phyloP scores from a whole-genome alignment of 345 rosid genomes.

The Noccaea caerulescens region DNA sequence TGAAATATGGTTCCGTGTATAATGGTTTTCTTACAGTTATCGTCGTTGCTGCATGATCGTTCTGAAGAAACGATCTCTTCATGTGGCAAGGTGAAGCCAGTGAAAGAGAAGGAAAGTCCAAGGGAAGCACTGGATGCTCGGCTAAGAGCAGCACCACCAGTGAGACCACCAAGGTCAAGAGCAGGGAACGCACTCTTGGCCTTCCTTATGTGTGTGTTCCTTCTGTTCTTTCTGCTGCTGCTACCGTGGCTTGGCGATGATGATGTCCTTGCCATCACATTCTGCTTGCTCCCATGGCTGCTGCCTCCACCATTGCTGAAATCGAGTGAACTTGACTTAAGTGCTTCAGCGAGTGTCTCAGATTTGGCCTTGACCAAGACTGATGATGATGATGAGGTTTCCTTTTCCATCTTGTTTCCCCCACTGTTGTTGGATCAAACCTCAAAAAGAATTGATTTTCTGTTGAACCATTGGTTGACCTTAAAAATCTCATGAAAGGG shows the following conservation, averaged over 20 bases:
- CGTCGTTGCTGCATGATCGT: slow-evolving; percentile 65
- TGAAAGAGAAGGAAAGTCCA: slow-evolving; percentile 89
- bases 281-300: slow-evolving; percentile 56
- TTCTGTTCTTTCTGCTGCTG: slow-evolving; percentile 32
- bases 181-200: slow-evolving; percentile 81
- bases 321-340: slow-evolving; percentile 57
- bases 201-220: slow-evolving; percentile 77
- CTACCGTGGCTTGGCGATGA: slow-evolving; percentile 58
- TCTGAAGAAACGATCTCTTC: slow-evolving; percentile 68
- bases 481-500: slow-evolving; percentile 11
- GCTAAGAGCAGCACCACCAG: slow-evolving; percentile 84
- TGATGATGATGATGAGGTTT: slow-evolving; percentile 48
- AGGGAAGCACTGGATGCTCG: slow-evolving; percentile 94
- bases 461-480: slow-evolving; percentile 2
- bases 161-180: slow-evolving; percentile 63
- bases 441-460: slow-evolving; percentile 2
- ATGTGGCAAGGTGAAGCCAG: slow-evolving; percentile 79
- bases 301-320: slow-evolving; percentile 29
- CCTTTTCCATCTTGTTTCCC: slow-evolving; percentile 26
- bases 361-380: slow-evolving; percentile 76
- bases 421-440: background rate
- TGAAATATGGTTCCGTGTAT: slow-evolving; percentile 2
- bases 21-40: slow-evolving; percentile 62
- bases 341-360: slow-evolving; percentile 71
- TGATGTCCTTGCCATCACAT: slow-evolving; percentile 45